These are phyloP conservation scores for Mortierella sp. DNA, from an alignment of 371 early-diverging fungal species.

Conservation along the genomic window DNA sequence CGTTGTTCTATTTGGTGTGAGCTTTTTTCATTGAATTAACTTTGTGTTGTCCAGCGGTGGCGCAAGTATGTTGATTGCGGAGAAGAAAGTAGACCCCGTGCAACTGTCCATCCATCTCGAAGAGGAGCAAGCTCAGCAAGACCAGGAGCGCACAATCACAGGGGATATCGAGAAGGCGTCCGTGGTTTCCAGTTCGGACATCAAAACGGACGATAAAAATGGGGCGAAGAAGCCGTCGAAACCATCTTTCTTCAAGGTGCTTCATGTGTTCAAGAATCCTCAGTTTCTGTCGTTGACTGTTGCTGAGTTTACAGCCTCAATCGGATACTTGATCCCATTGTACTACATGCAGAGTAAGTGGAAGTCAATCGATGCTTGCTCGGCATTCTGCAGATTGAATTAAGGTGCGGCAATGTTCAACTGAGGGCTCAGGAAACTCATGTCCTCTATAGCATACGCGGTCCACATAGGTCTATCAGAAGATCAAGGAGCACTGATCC, in stretches of 20 bases:
- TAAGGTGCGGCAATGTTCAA: too few species aligned
- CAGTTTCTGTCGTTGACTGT: constrained; percentile 48
- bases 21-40: neutral
- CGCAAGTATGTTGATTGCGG: constrained; percentile 43
- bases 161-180: constrained; percentile 16
- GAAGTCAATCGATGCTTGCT: constrained; percentile 30
- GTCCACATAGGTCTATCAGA: constrained; percentile 53
- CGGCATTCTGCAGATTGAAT: constrained; percentile 23
- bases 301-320: constrained; percentile 38
- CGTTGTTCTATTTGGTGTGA: neutral
- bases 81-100: constrained; percentile 19
- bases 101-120: too few species aligned
- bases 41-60: constrained; percentile 16
- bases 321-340: constrained; percentile 57
- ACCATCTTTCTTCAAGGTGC: constrained; percentile 32
- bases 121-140: too few species aligned
- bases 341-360: constrained; percentile 56
- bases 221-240: constrained; percentile 24
- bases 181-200: constrained; percentile 24
- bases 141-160: too few species aligned
- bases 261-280: constrained; percentile 53
- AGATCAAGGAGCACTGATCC: constrained; percentile 60
- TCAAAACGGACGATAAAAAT: constrained; percentile 28
- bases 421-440: neutral
- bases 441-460: constrained; percentile 33